These are phyloP conservation scores for Phytophthora pini DNA, from an alignment of 352 stramenopile species.

Conservation along the genomic window DNA sequence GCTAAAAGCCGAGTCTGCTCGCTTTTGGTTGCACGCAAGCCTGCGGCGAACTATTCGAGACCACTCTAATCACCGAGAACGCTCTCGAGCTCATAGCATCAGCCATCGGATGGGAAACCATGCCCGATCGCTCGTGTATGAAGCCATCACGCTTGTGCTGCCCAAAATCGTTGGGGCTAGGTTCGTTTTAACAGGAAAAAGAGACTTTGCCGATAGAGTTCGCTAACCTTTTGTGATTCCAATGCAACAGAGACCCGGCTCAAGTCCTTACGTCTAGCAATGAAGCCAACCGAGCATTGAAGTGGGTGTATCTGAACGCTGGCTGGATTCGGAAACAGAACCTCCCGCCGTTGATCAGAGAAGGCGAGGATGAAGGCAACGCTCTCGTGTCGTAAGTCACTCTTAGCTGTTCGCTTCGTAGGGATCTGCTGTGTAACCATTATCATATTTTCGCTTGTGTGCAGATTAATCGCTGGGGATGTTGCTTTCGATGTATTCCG, in stretches of 20 bases:
- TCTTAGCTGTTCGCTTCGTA: background rate
- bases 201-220: background rate
- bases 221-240: slow-evolving; percentile 10
- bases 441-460: slow-evolving; percentile 1
- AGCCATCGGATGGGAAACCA: slow-evolving; percentile 55
- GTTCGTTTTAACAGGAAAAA: slow-evolving; percentile 4
- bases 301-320: slow-evolving; percentile 89
- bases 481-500: slow-evolving; percentile 85
- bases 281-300: slow-evolving; percentile 77
- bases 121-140: slow-evolving; percentile 78
- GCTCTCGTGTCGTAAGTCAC: slow-evolving; percentile 48
- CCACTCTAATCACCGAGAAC: slow-evolving; percentile 47
- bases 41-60: slow-evolving; percentile 75
- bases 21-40: slow-evolving; percentile 86
- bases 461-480: slow-evolving; percentile 65
- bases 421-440: background rate
- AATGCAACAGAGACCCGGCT: slow-evolving; percentile 57
- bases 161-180: slow-evolving; percentile 78
- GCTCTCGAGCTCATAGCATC: slow-evolving; percentile 56
- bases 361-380: slow-evolving; percentile 25
- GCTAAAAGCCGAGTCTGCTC: slow-evolving; percentile 81
- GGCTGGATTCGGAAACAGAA: slow-evolving; percentile 84
- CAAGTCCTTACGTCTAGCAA: slow-evolving; percentile 74
- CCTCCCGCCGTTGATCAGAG: slow-evolving; percentile 48
- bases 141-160: slow-evolving; percentile 77